Evolutionary conservation across 257 asterid species (phyloP), one percentile per base, ranked within the genome.

Genomic region (Haberlea rhodopensis): DNA sequence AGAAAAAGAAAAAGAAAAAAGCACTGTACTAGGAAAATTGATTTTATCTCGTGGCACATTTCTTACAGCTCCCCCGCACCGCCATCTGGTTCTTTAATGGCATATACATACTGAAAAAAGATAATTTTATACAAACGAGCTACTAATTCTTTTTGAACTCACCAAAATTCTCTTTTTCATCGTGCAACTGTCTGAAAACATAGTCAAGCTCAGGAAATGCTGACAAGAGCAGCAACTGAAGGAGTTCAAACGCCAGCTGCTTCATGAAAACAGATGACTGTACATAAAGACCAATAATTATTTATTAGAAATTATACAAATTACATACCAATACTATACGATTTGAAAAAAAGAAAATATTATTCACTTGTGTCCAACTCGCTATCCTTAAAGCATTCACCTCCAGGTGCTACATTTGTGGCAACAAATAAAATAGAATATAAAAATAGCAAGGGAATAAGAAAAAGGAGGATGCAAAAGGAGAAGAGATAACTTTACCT

Each of bases 241-340:
- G 83, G 63, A 90, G 81, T 68, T 83, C 95, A 40, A 82, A 84
- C 26, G 92, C 95, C 66, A 89, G 59, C 77, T 80, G 91, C 92
- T 94, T 94, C 89, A 90, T 68, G 68, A 81, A 85, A 62, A 87
- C 85, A 34, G 96, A 75, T 1, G 96, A 88, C 98, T 91, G 91
- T 28, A 74, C 64, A 62, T 24, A 60, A 55, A 64, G 34, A 61
- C 6, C 48, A 67, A 57, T 57, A 59, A 3, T 27, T 10, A 45
- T 31, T 25, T 6, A 29, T 76, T 53, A 64, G 68, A 45, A 60
- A 68, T 57, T 52, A 65, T 64, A 52, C 67, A 52, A 5, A 3
- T 10, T 2, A 37, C 4, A 11, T 1, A 8, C 3, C 3, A 2
- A 34, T 10, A 9, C 6, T 11, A 26, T 18, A 31, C 20, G 16